phyloP scores from a whole-genome alignment of 371 early-diverging fungal genomes.

The Mucor indicus region DNA sequence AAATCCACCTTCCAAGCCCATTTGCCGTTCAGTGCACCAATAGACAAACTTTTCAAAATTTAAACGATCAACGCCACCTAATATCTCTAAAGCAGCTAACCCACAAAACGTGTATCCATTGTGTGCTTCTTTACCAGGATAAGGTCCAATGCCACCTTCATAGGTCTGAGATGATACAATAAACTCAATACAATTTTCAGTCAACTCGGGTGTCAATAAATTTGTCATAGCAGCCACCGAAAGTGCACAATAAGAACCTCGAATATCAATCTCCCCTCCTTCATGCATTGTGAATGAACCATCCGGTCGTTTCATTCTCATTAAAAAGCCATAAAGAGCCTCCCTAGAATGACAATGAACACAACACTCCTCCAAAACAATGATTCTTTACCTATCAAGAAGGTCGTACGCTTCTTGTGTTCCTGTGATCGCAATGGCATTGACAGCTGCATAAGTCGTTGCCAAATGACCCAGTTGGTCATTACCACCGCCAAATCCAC shows the following conservation, averaged over 20 bases:
- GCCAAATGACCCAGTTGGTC: conserved; percentile 82
- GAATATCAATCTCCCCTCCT: conserved; percentile 93
- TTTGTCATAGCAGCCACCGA: conserved; percentile 76
- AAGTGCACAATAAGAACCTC: conserved; percentile 91
- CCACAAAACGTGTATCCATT: conserved; percentile 98
- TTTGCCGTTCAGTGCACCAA: conserved; percentile 83
- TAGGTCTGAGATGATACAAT: conserved; percentile 80
- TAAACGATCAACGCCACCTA: conserved; percentile 62
- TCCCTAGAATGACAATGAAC: conserved; percentile 29
- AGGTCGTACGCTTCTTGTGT: conserved; percentile 67
- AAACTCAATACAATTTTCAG: conserved; percentile 67
- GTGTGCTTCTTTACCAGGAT: conserved; percentile 93
- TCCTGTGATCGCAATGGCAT: conserved; percentile 71
- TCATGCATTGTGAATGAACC: conserved; percentile 91
- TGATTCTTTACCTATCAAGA: conserved; percentile 53
- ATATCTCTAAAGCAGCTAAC: conserved; percentile 81
- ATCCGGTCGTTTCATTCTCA: conserved; percentile 82
- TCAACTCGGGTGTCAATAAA: conserved; percentile 78
- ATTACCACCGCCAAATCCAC: conserved; percentile 89
- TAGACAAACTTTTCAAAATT: conserved; percentile 61
- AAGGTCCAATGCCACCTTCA: conserved; percentile 93
- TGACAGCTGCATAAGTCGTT: conserved; percentile 84
- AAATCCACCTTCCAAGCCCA: conserved; percentile 93
- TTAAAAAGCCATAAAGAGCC: conserved; percentile 68
- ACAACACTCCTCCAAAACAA: neutral